A percentile compares a stretch with the other conserved stretches of the same genome.
These are phyloP conservation scores for Wickerhamomyces silvicola DNA, from an alignment of 805 yeast genomes.

Conservation along the genomic window DNA sequence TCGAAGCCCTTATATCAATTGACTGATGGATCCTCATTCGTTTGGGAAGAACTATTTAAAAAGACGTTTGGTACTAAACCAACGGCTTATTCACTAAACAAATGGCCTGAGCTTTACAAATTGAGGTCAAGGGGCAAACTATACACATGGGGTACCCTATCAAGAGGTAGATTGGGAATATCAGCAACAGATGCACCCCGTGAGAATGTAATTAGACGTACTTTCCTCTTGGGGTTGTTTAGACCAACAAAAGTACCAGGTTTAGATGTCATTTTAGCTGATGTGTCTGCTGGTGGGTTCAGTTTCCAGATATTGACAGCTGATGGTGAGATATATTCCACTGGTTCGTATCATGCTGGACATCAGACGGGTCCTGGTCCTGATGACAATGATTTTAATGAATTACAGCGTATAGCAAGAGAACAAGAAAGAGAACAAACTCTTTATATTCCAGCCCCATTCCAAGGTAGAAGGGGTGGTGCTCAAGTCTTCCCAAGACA, in stretches of 20 bases:
- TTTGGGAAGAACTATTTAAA: conserved; percentile 38
- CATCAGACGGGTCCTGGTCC: conserved; percentile 35
- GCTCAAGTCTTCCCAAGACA: background rate
- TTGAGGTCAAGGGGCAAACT: conserved; percentile 34
- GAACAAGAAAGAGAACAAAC: conserved; percentile 5
- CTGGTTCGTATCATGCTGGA: conserved; percentile 41
- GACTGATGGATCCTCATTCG: conserved; percentile 32
- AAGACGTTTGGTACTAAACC: conserved; percentile 40
- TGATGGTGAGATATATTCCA: conserved; percentile 47
- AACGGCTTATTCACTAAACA: conserved; percentile 32
- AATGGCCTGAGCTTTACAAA: conserved; percentile 46
- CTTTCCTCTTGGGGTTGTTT: conserved; percentile 25
- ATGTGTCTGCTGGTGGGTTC: conserved; percentile 59
- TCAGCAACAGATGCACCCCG: conserved; percentile 23
- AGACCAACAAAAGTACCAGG: conserved; percentile 33
- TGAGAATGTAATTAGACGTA: conserved; percentile 14
- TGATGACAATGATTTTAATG: conserved; percentile 27
- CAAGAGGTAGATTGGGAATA: conserved; percentile 43
- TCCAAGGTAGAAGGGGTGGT: conserved; percentile 2
- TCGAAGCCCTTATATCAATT: conserved; percentile 30
- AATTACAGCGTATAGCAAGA: conserved; percentile 5
- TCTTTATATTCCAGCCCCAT: background rate
- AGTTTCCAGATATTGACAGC: conserved; percentile 52
- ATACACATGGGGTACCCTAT: conserved; percentile 45
- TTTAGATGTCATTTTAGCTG: conserved; percentile 34